Conservation (phyloP, 495 filamentous ascomycete species). For the Penicillium steckii region DNA sequence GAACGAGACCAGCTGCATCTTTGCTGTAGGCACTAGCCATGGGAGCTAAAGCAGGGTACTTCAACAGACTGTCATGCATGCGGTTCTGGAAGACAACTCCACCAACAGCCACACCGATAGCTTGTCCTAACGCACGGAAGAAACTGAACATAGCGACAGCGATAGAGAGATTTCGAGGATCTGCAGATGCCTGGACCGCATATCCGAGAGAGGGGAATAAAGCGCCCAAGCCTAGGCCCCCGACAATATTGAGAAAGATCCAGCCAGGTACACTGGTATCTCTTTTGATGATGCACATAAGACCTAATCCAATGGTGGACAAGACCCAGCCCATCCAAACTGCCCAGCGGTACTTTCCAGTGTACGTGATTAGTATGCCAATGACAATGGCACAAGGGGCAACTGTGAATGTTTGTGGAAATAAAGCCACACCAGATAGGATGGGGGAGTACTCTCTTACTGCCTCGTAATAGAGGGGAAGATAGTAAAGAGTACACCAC, state of each 20-base stretch:
- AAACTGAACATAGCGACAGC: conserved; percentile 57
- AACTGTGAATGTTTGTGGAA: conserved; percentile 53
- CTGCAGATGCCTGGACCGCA: conserved; percentile 48
- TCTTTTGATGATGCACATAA: conserved; percentile 44
- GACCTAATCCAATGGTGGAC: conserved; percentile 44
- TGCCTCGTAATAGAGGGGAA: conserved; percentile 52
- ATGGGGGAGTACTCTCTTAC: conserved; percentile 50
- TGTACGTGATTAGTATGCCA: conserved; percentile 42
- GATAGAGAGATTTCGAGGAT: conserved; percentile 40
- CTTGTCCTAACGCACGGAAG: conserved; percentile 54
- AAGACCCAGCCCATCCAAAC: conserved; percentile 54
- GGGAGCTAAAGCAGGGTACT: conserved; percentile 39
- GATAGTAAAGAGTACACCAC: conserved; percentile 46
- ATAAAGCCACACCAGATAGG: conserved; percentile 44
- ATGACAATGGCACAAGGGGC: conserved; percentile 47
- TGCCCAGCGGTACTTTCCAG: conserved; percentile 49
- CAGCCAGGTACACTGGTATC: conserved; percentile 42
- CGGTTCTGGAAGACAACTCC: conserved; percentile 62
- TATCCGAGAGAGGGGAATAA: conserved; percentile 49
- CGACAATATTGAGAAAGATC: conserved; percentile 48
- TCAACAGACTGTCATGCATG: conserved; percentile 46
- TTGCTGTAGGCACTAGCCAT: conserved; percentile 49
- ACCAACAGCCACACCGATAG: conserved; percentile 55
- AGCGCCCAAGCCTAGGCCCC: conserved; percentile 49
- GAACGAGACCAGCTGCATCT: conserved; percentile 59